Conservation (phyloP, 176 grass and related monocot species). For the Carex scoparia region DNA sequence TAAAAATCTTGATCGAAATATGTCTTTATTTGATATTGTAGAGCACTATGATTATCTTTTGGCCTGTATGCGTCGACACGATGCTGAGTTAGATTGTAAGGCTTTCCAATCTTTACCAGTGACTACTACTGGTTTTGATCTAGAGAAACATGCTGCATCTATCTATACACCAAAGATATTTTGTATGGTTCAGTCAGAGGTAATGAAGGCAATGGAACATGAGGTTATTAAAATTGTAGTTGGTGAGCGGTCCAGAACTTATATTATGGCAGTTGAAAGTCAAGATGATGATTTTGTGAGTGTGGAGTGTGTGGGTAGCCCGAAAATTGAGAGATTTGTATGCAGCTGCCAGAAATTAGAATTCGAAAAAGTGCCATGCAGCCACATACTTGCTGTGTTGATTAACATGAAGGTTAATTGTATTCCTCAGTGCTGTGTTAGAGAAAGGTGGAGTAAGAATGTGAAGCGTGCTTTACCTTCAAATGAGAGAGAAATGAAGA, state of each 20-base stretch:
- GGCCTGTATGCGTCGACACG: conserved; percentile 1
- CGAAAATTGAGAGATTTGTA: conserved; percentile 5
- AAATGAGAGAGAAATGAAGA: conserved; percentile 1
- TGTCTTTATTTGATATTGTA: conserved; percentile 19
- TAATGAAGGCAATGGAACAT: neutral
- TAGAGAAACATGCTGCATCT: conserved; percentile 5
- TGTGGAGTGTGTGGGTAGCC: conserved; percentile 10
- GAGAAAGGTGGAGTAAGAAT: conserved; percentile 9
- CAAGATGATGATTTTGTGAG: neutral
- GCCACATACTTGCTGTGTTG: conserved; percentile 6
- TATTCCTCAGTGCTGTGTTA: conserved; percentile 15
- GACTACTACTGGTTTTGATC: neutral
- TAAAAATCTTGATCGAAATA: conserved; percentile 8
- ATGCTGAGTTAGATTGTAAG: conserved; percentile 9
- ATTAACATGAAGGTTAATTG: conserved; percentile 13
- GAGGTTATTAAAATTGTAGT: neutral
- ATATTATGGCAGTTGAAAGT: neutral
- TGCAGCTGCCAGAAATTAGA: conserved; percentile 15
- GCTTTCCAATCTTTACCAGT: neutral
- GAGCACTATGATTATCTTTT: conserved; percentile 20
- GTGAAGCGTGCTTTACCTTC: neutral
- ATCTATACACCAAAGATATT: conserved; percentile 27
- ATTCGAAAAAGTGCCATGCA: neutral
- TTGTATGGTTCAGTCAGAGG: neutral
- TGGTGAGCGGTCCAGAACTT: neutral